phyloP scores from a whole-genome alignment of 495 filamentous ascomycete species.

The Neurospora tetraspora region DNA sequence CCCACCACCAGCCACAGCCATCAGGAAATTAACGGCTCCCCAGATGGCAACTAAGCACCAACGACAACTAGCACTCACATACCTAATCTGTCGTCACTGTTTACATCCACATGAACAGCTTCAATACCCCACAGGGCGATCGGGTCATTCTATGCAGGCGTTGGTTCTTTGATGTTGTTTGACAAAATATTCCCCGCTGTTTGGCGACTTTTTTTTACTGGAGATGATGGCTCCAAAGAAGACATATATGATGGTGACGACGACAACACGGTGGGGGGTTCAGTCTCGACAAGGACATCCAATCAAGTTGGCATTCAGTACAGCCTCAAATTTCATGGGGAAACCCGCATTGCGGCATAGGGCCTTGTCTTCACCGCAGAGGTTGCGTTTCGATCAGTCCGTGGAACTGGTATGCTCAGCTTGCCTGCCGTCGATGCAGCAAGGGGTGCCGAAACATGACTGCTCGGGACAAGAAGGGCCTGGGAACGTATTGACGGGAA shows the following conservation, averaged over 20 bases:
- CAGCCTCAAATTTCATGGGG: neutral
- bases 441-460: neutral
- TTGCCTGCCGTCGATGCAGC: neutral
- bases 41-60: constrained; percentile 27
- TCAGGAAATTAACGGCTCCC: constrained; percentile 37
- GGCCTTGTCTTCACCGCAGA: neutral
- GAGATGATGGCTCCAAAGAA: constrained; percentile 18
- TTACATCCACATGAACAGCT: constrained; percentile 13
- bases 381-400: neutral
- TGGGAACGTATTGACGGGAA: neutral
- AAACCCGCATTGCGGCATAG: neutral
- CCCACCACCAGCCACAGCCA: constrained; percentile 20
- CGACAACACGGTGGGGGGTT: constrained; percentile 1
- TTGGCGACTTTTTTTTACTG: constrained; percentile 17
- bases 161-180: constrained; percentile 28
- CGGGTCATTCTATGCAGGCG: constrained; percentile 24
- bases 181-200: constrained; percentile 28
- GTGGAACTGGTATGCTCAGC: neutral
- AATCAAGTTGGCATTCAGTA: neutral
- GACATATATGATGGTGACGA: constrained; percentile 17
- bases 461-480: neutral
- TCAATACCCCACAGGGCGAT: constrained; percentile 9
- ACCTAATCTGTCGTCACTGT: constrained; percentile 6
- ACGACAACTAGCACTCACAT: neutral
- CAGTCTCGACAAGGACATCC: neutral